Percentiles rank a stretch among this genome's conserved stretches.
phyloP scores from a whole-genome alignment of 495 filamentous ascomycete species.

The Xylaria longipes region DNA sequence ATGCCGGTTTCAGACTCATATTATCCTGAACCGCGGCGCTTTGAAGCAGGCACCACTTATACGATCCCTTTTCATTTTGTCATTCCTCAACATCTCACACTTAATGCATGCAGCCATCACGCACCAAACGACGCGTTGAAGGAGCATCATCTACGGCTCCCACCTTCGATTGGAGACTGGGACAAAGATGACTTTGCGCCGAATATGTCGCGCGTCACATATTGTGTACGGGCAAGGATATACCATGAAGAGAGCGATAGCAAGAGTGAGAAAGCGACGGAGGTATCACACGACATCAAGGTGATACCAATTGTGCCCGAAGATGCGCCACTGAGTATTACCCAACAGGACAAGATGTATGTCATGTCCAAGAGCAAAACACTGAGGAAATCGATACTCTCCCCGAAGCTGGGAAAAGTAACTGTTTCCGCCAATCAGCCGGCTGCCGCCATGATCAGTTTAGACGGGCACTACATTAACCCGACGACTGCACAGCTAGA shows the following conservation, averaged over 20 bases:
- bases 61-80: slow-evolving; percentile 87
- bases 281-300: slow-evolving; percentile 66
- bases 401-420: slow-evolving; percentile 75
- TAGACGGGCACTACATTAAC: slow-evolving; percentile 49
- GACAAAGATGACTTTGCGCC: slow-evolving; percentile 82
- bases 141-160: slow-evolving; percentile 76
- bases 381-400: slow-evolving; percentile 78
- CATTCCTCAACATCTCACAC: slow-evolving; percentile 74
- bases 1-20: slow-evolving; percentile 76
- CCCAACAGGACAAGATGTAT: slow-evolving; percentile 67
- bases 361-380: slow-evolving; percentile 74
- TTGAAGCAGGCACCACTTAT: slow-evolving; percentile 71
- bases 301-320: slow-evolving; percentile 79
- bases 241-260: slow-evolving; percentile 45
- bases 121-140: slow-evolving; percentile 62
- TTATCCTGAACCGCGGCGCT: slow-evolving; percentile 73
- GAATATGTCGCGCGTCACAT: slow-evolving; percentile 78
- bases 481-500: slow-evolving; percentile 70
- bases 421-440: slow-evolving; percentile 79
- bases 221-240: slow-evolving; percentile 69
- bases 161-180: slow-evolving; percentile 80
- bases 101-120: slow-evolving; percentile 57
- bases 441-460: slow-evolving; percentile 64
- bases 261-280: slow-evolving; percentile 47
- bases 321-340: slow-evolving; percentile 75